Evolutionary conservation across 192 early-diverging fungal genomes (phyloP), one percentile per base, ranked within the genome.

Genomic region (Coemansia sp.): DNA sequence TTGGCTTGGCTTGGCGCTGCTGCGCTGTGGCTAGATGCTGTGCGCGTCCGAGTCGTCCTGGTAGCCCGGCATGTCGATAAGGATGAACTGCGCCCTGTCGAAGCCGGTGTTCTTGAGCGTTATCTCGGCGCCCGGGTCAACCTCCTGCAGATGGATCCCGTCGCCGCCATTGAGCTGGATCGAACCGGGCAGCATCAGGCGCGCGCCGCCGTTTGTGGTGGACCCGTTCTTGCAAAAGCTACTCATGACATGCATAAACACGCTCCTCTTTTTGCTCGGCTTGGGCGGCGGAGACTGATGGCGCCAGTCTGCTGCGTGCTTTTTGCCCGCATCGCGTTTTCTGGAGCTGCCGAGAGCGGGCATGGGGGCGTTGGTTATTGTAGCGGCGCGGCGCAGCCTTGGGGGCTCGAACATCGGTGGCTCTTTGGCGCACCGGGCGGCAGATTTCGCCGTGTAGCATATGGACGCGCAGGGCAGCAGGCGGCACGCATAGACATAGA

Each of bases 1-100:
- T 42, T 42, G n/a, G n/a, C n/a, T n/a, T n/a, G n/a, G n/a, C n/a
- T n/a, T n/a, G n/a, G n/a, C n/a, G n/a, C 39, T 2, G 39, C 11
- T 42, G 39, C 13, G 39, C 3, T 42, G 39, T 42, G 11, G 39
- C 32, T 63, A 75, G 25, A 75, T 51, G 45, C 73, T 75, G 32
- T 50, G 51, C 2, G 68, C 59, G 18, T 56, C 57, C 35, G 58
- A 62, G 29, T 68, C 67, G 19, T 74, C 68, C 4, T 52, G 19
- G 61, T 70, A 70, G 0, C 58, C 61, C 27, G 77, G 77, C 77
- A 80, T 74, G 62, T 80, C 77, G 13, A 80, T 59, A 4, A 80
- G 52, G 0, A 80, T 19, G 24, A 80, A 80, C 77, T 80, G 71
- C 2, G 77, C 77, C 7, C 71, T 71, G 60, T 80, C 77, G 50